These are phyloP conservation scores for Alternaria novae-zelandiae DNA, from an alignment of 2,329 filamentous ascomycete species.

Conservation along the genomic window DNA sequence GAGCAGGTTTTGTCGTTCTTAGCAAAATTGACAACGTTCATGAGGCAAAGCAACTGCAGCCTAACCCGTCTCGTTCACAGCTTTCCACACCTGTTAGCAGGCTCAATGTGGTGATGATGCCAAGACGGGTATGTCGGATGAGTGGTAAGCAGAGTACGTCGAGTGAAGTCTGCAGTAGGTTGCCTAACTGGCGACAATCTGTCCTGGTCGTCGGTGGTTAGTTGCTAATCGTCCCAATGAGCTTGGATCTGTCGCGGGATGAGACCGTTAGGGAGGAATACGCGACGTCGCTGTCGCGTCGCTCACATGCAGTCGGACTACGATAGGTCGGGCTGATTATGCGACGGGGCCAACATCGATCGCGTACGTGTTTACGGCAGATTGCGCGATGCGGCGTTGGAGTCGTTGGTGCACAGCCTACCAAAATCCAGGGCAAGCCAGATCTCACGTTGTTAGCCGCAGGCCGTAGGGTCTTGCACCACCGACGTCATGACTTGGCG, in stretches of 20 bases:
- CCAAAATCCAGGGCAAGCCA: background rate
- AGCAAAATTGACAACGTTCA: background rate
- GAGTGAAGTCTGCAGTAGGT: background rate
- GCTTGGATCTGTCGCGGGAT: background rate
- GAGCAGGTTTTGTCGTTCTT: background rate
- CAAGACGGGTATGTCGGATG: background rate
- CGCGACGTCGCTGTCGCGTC: background rate
- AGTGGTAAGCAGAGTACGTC: background rate
- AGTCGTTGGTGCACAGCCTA: constrained; percentile 6
- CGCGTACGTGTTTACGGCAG: background rate
- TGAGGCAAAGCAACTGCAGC: background rate
- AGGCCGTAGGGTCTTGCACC: background rate
- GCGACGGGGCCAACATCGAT: background rate
- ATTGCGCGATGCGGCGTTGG: background rate
- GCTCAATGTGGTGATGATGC: background rate
- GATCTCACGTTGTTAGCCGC: background rate
- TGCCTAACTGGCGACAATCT: background rate
- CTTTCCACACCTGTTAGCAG: background rate
- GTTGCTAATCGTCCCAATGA: background rate
- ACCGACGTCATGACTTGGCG: constrained; percentile 17
- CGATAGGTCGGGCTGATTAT: background rate
- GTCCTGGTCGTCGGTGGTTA: background rate
- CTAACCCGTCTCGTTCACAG: background rate
- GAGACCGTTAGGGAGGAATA: background rate
- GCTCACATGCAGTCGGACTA: background rate